Evolutionary conservation across 495 filamentous ascomycete species (phyloP).

Genomic region (Chaetomium fimeti): DNA sequence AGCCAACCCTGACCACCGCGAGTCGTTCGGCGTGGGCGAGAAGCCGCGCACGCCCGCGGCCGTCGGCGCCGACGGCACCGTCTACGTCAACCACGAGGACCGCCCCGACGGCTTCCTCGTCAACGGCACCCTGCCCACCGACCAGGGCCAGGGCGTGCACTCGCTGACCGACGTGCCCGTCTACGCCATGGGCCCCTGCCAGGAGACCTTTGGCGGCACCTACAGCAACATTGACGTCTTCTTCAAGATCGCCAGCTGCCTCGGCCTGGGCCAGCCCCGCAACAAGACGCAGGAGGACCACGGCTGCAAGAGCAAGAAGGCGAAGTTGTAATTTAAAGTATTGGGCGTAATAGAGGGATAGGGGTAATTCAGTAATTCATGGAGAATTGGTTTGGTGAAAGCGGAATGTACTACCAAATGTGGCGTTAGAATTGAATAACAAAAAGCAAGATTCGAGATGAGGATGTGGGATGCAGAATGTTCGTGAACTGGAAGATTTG

Average conservation of each 20-base stretch:
- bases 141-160: constrained; percentile 62
- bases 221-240: constrained; percentile 70
- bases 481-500: too few relatives aligned
- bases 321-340: neutral
- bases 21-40: constrained; percentile 63
- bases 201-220: constrained; percentile 66
- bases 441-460: neutral
- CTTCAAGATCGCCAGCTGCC: constrained; percentile 66
- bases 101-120: constrained; percentile 61
- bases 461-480: too few relatives aligned
- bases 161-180: constrained; percentile 73
- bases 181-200: constrained; percentile 69
- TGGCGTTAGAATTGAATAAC: neutral
- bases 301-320: constrained; percentile 4
- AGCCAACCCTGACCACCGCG: constrained; percentile 65
- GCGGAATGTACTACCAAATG: neutral
- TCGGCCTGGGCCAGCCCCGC: constrained; percentile 53
- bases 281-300: constrained; percentile 26
- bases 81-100: constrained; percentile 61
- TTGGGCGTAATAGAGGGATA: neutral
- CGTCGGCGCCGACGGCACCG: constrained; percentile 45
- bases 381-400: neutral
- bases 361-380: neutral
- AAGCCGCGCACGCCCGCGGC: constrained; percentile 57
- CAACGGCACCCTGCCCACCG: constrained; percentile 65